Percentiles rank a stretch among this genome's conserved stretches.
These are phyloP conservation scores for Vaccinium myrtillus DNA, from an alignment of 148 eudicot species.

Conservation along the genomic window DNA sequence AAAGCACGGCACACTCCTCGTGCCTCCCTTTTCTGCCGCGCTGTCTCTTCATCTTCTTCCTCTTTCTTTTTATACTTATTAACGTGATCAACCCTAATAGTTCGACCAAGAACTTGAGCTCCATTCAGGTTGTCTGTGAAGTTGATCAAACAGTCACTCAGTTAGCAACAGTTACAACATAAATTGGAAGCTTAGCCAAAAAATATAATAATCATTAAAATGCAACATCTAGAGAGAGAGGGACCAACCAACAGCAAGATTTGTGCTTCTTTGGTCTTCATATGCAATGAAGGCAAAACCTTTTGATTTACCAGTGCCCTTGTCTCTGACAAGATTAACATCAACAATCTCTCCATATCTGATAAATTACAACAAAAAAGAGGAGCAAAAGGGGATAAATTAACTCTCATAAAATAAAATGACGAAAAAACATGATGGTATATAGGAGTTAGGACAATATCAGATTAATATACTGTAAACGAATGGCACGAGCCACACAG, in stretches of 20 bases:
- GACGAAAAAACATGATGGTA: not conserved
- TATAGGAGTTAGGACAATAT: not conserved
- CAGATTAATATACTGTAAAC: not conserved
- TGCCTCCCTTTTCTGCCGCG: conserved; percentile 77
- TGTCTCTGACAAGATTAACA: conserved; percentile 87
- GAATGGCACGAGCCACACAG: not conserved
- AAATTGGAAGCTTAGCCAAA: not conserved
- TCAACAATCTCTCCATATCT: conserved; percentile 95
- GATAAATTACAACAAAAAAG: not conserved
- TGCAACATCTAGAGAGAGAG: conserved; percentile 6
- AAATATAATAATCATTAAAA: not conserved
- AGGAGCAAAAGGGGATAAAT: not conserved
- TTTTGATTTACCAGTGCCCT: conserved; percentile 88
- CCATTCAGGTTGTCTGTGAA: conserved; percentile 83
- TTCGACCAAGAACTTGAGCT: conserved; percentile 76
- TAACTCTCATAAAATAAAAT: not conserved
- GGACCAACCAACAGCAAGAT: conserved; percentile 82
- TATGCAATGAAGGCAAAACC: conserved; percentile 92
- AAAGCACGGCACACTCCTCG: conserved; percentile 95
- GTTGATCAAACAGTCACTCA: not conserved
- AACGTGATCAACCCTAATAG: conserved; percentile 86
- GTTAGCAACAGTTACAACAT: not conserved
- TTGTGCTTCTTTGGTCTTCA: conserved; percentile 97
- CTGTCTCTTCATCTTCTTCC: conserved; percentile 91
- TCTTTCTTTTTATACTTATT: conserved; percentile 82